Base-by-base conservation (phyloP, 2,329 filamentous ascomycete genomes). In the Aspergillus sp. region DNA sequence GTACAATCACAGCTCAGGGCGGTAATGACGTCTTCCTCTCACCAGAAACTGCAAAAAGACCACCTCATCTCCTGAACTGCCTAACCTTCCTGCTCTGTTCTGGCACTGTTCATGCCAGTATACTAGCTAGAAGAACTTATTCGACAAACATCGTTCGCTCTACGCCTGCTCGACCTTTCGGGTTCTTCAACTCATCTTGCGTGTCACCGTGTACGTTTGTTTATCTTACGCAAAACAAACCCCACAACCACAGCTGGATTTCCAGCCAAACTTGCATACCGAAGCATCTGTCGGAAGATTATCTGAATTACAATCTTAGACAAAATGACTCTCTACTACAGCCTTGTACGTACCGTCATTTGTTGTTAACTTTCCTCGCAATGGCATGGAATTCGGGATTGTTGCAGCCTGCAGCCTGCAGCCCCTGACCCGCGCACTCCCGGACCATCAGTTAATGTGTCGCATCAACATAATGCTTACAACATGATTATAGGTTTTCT, bases 291-390 rank as follows among this genome's bases (percentile, higher is more conserved):
- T 39, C 48, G 17, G 23, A 39, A 25, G 19, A 15, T 17, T 12
- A 15, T 6, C 39, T 55, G 25, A 13, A n/a, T 49, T 25, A 50
- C 25, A 23, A 28, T 25, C 15, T 13, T 30, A 48, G 55, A 6
- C 78, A 85, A 70, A 67, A 89, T 89, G 87, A 89, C 87, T 73
- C 85, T 89, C 73, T 89, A 89, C 79, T 89, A 88, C 81, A 87
- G 83, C 71, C 80, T 88, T 62, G 86, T 87, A 82, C 74, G 85
- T 81, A 21, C 17, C 28, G 7, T 15, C 13, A 28, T 19, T 39
- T 17, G 5, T 43, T 39, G 23, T 4, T 38, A 17, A 23, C 45
- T n/a, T 5, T 61, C 23, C 21, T 50, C 15, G 55, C 51, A 48
- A 13, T 19, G 21, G n/a, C 28, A 19, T 36, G 13, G 38, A 19